A percentile compares a stretch with the other conserved stretches of the same genome.
Evolutionary conservation across 257 asterid genomes (phyloP).

Genomic region (Echium plantagineum): DNA sequence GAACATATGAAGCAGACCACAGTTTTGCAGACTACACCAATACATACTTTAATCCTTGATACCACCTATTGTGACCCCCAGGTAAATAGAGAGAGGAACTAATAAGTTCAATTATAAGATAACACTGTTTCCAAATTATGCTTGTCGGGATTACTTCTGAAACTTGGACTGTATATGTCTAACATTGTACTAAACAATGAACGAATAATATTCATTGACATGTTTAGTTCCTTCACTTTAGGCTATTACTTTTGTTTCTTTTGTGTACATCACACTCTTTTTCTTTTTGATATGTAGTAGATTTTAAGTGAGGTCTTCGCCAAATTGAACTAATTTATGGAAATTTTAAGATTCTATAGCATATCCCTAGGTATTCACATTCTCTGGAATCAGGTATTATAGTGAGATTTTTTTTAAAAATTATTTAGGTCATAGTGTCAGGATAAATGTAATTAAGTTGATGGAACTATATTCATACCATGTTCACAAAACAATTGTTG

Average conservation of each 20-base stretch:
- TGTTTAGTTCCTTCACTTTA: background rate
- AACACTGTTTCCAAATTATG: background rate
- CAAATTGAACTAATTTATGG: too few relatives aligned
- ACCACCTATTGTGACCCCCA: conserved; percentile 88
- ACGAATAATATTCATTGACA: too few relatives aligned
- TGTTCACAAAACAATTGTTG: too few relatives aligned
- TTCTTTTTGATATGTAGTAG: background rate
- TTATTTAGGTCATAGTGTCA: too few relatives aligned
- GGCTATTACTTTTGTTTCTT: background rate
- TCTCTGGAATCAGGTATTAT: too few relatives aligned
- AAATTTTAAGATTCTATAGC: too few relatives aligned
- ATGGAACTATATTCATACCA: too few relatives aligned
- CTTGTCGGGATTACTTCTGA: background rate
- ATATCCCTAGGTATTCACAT: too few relatives aligned
- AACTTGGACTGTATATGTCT: background rate
- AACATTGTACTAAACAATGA: background rate
- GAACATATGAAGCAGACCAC: conserved; percentile 56
- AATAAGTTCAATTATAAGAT: too few relatives aligned
- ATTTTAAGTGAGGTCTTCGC: too few relatives aligned
- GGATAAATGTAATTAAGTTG: too few relatives aligned
- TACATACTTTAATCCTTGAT: conserved; percentile 86
- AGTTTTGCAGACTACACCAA: conserved; percentile 34
- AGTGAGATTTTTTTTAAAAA: too few relatives aligned
- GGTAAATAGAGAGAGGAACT: conserved; percentile 24
- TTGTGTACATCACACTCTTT: background rate